Percentiles rank a stretch among this genome's conserved stretches.
These are phyloP conservation scores for Candida incommunis DNA, from an alignment of 805 yeast genomes.

Conservation along the genomic window DNA sequence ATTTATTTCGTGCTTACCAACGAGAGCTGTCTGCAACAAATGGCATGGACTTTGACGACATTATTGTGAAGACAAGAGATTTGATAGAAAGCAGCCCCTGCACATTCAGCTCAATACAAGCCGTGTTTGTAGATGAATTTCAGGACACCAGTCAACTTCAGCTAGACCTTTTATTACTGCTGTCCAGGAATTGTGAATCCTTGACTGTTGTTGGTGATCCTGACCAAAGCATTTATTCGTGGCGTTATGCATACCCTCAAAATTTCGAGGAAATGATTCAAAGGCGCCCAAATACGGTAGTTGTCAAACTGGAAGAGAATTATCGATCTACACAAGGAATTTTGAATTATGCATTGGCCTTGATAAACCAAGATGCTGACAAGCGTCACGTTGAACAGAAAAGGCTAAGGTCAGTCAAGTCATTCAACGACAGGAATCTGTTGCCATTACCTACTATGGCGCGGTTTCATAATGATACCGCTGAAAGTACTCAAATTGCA, in stretches of 20 bases:
- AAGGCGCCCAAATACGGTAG: conserved; percentile 20
- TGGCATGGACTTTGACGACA: conserved; percentile 72
- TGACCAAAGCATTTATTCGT: conserved; percentile 86
- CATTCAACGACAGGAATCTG: background rate
- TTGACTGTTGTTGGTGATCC: conserved; percentile 93
- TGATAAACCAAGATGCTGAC: conserved; percentile 45
- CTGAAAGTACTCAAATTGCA: conserved; percentile 48
- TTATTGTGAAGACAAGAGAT: conserved; percentile 41
- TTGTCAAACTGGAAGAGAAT: conserved; percentile 45
- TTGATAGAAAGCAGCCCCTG: conserved; percentile 32
- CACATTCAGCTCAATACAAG: conserved; percentile 37
- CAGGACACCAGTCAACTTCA: conserved; percentile 84
- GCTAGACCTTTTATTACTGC: conserved; percentile 44
- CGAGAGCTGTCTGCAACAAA: conserved; percentile 25
- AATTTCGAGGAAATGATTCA: conserved; percentile 36
- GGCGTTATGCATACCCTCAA: conserved; percentile 60
- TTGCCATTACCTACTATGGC: background rate
- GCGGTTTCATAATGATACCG: conserved; percentile 24
- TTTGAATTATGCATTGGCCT: conserved; percentile 43
- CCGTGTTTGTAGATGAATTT: conserved; percentile 84
- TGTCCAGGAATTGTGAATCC: conserved; percentile 25
- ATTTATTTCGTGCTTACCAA: conserved; percentile 42
- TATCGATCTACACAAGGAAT: conserved; percentile 70
- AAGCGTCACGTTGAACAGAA: conserved; percentile 4
- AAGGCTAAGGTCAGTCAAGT: background rate